phyloP scores from a whole-genome alignment of 1,284 basidiomycete species.

The Irpex sp. region DNA sequence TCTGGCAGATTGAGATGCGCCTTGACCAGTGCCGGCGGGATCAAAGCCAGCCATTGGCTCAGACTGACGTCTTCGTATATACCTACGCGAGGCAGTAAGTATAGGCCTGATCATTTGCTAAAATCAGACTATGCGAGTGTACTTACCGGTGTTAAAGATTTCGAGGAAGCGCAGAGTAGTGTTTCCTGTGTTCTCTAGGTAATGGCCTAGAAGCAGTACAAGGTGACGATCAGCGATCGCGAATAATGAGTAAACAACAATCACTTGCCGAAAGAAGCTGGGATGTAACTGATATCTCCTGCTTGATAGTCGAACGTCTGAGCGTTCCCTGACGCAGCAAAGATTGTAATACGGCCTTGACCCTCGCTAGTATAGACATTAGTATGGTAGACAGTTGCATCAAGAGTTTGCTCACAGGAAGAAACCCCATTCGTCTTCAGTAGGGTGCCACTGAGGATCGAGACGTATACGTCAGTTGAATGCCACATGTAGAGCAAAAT shows the following conservation, averaged over 20 bases:
- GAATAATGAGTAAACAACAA: not conserved
- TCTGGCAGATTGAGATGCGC: conserved; percentile 49
- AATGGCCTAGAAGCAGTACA: conserved; percentile 42
- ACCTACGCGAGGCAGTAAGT: conserved; percentile 12
- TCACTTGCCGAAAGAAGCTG: conserved; percentile 28
- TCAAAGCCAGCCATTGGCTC: conserved; percentile 54
- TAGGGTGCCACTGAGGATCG: conserved; percentile 63
- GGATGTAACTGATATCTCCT: conserved; percentile 59
- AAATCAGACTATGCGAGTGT: not conserved
- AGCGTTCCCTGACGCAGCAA: conserved; percentile 58
- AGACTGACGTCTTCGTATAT: conserved; percentile 27
- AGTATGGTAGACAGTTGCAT: not conserved
- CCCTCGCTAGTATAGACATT: conserved; percentile 34
- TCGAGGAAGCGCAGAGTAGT: conserved; percentile 57
- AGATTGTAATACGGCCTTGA: conserved; percentile 57
- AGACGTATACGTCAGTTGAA: conserved; percentile 2
- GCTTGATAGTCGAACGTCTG: conserved; percentile 68
- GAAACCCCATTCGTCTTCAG: conserved; percentile 65
- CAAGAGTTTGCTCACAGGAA: conserved; percentile 31
- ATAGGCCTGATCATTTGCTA: not conserved
- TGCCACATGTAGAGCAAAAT: conserved; percentile 1
- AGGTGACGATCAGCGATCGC: not conserved
- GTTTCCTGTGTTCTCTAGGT: conserved; percentile 69
- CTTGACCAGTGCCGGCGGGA: conserved; percentile 54
- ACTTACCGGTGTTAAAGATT: conserved; percentile 52